These are phyloP conservation scores for Xylaria sp. DNA, from an alignment of 2,329 filamentous ascomycete species.

Conservation along the genomic window DNA sequence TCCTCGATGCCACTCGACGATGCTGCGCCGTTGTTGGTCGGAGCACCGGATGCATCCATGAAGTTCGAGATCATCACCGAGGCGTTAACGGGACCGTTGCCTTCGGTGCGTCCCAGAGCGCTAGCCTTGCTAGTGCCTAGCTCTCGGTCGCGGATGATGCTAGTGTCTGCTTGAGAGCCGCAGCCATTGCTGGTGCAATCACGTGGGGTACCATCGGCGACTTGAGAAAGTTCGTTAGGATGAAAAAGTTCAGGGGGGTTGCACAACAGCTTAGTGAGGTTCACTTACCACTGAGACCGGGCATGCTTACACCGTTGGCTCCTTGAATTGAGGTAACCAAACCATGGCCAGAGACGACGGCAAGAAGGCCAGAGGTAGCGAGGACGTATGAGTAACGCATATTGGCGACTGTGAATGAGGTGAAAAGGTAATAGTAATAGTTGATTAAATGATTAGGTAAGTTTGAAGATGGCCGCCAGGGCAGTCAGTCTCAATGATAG, in stretches of 20 bases:
- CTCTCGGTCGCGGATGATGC: conserved; percentile 73
- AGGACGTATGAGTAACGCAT: conserved; percentile 48
- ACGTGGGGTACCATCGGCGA: conserved; percentile 73
- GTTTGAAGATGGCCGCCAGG: conserved; percentile 44
- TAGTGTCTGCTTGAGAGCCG: conserved; percentile 75
- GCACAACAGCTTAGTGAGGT: neutral
- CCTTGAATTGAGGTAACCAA: conserved; percentile 49
- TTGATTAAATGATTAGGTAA: conserved; percentile 24
- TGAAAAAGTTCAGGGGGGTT: neutral
- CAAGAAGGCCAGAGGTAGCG: conserved; percentile 45
- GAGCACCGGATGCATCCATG: conserved; percentile 61
- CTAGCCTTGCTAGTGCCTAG: conserved; percentile 64
- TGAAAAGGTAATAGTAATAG: conserved; percentile 10
- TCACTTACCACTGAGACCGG: conserved; percentile 46
- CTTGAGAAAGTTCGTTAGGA: conserved; percentile 46
- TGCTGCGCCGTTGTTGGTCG: conserved; percentile 52
- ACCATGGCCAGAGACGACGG: conserved; percentile 47
- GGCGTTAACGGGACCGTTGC: conserved; percentile 68
- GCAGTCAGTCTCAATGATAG: conserved; percentile 35
- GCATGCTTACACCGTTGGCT: conserved; percentile 50
- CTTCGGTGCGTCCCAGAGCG: conserved; percentile 72
- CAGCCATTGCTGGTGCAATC: conserved; percentile 71
- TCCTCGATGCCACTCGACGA: conserved; percentile 58
- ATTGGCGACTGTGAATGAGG: conserved; percentile 29
- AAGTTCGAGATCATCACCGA: conserved; percentile 67